Base-by-base conservation (phyloP, 768 basidiomycete species). In the Galerina sulciceps region DNA sequence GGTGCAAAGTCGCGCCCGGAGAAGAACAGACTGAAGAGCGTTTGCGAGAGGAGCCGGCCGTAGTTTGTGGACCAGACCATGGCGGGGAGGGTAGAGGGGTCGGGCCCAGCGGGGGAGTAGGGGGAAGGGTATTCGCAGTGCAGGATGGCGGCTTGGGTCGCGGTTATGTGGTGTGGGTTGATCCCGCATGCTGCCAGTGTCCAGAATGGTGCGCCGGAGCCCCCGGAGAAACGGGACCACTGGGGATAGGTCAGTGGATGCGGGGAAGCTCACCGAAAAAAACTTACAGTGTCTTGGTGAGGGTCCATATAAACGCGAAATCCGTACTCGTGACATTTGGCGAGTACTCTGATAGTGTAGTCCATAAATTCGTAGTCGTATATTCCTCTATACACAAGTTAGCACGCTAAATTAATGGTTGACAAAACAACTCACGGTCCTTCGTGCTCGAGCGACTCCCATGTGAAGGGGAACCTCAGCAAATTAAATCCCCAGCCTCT, bases 41-140 rank as follows among this genome's bases (percentile, higher is more conserved):
- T 96, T 69, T 94, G 91, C 17, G 87, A 87, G 50, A 90, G 85
- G 26, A 98, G 87, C 15, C 91, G 92, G 41, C 91, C 87, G 69
- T 98, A 98, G 70, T 99, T 98, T 22, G 96, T 98, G 6, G 88
- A 86, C 97, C 97, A 99, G 60, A 94, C 85, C 97, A 99, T 99
- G 47, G 90, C 86, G 5, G 97, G 96, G 60, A 94, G 81, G 0
- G 83, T 70, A 2, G 85, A 80, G 0, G 96, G 95, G 63, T 90
- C 80, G 20, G 57, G 57, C 14, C 43, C 50, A 11, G 38, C 2
- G 4, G 93, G 82, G 0, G 73, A 67, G 44, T 81, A 79, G 0
- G 88, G 74, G 6, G 78, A 67, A 0, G 93, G 89, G 73, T 93
- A 99, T 75, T 99, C 96, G 73, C 84, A 88, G 71, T 99, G 95